Evolutionary conservation across 2,329 filamentous ascomycete species (phyloP).

Genomic region (Helminthosporium solani): DNA sequence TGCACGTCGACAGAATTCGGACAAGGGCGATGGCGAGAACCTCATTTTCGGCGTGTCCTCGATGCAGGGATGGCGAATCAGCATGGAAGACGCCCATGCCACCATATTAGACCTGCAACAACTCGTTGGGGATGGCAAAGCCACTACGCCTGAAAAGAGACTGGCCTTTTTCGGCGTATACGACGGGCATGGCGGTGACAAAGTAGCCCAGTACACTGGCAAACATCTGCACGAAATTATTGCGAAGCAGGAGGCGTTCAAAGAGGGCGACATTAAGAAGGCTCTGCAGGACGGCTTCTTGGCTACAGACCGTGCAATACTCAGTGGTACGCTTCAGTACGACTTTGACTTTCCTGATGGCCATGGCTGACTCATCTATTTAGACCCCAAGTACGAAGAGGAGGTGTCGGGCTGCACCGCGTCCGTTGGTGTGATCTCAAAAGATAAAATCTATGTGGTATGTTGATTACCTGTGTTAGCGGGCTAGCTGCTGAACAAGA

Average conservation of each 20-base stretch:
- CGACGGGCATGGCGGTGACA: slow-evolving; percentile 95
- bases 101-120: slow-evolving; percentile 82
- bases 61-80: slow-evolving; percentile 99
- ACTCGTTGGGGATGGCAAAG: slow-evolving; percentile 52
- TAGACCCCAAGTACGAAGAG: slow-evolving; percentile 95
- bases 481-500: slow-evolving; percentile 16
- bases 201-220: slow-evolving; percentile 90
- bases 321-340: slow-evolving; percentile 69
- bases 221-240: slow-evolving; percentile 93
- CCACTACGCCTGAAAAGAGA: slow-evolving; percentile 67
- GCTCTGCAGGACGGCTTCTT: slow-evolving; percentile 96
- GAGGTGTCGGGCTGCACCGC: slow-evolving; percentile 98
- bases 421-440: slow-evolving; percentile 83
- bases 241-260: slow-evolving; percentile 91
- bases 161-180: slow-evolving; percentile 98
- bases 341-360: slow-evolving; percentile 6
- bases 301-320: slow-evolving; percentile 90
- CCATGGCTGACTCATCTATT: slow-evolving; percentile 27
- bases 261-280: slow-evolving; percentile 87
- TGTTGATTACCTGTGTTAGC: slow-evolving; percentile 45
- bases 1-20: slow-evolving; percentile 66
- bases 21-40: slow-evolving; percentile 87
- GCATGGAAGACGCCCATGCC: slow-evolving; percentile 97
- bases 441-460: slow-evolving; percentile 93
- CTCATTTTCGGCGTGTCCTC: slow-evolving; percentile 92